A percentile compares a stretch with the other conserved stretches of the same genome.
Evolutionary conservation across 768 basidiomycete genomes (phyloP).

Genomic region (Clathrus columnatus): DNA sequence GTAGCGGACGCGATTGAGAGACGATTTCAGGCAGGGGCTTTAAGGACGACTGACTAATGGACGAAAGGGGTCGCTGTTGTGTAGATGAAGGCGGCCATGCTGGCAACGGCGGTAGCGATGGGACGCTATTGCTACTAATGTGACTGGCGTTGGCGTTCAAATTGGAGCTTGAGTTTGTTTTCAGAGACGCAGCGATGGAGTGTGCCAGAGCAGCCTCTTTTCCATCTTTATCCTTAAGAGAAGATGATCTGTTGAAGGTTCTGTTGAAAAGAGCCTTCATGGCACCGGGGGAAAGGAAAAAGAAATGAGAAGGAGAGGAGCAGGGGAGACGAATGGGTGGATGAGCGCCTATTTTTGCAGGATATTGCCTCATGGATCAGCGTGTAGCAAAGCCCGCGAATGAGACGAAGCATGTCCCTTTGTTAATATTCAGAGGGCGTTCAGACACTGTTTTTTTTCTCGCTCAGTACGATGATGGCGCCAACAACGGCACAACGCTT

Average conservation of each 20-base stretch:
- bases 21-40: slow-evolving; percentile 67
- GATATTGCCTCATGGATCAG: slow-evolving; percentile 8
- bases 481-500: slow-evolving; percentile 70
- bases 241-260: slow-evolving; percentile 39
- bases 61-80: slow-evolving; percentile 26
- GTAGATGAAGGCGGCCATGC: slow-evolving; percentile 52
- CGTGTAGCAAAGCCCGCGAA: slow-evolving; percentile 40
- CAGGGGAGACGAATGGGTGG: not conserved
- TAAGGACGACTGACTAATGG: slow-evolving; percentile 32
- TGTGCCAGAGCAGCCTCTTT: slow-evolving; percentile 20
- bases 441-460: slow-evolving; percentile 33
- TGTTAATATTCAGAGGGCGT: slow-evolving; percentile 39
- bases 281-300: slow-evolving; percentile 15
- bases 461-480: slow-evolving; percentile 50
- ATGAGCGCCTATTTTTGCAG: slow-evolving; percentile 4
- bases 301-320: slow-evolving; percentile 1
- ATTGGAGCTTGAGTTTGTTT: slow-evolving; percentile 3
- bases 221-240: slow-evolving; percentile 53
- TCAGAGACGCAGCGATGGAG: slow-evolving; percentile 22
- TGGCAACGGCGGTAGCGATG: slow-evolving; percentile 48
- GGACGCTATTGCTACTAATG: slow-evolving; percentile 50
- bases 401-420: slow-evolving; percentile 50
- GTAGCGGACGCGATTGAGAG: slow-evolving; percentile 35
- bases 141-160: not conserved
- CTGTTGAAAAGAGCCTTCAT: slow-evolving; percentile 85